Conservation (phyloP, 768 basidiomycete species). For the Leccinellum rugosiceps region DNA sequence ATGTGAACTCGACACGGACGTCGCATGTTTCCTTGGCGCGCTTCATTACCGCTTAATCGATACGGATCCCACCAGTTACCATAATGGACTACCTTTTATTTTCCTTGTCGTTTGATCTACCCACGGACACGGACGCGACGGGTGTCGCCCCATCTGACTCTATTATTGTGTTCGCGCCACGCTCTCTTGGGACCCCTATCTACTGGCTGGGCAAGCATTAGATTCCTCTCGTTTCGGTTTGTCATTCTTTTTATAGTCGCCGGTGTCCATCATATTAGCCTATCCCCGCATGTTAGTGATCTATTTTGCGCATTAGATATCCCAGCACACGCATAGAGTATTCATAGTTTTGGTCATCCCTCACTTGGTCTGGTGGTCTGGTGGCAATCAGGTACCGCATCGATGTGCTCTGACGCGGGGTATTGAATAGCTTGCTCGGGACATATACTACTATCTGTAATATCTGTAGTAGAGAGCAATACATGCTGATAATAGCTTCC, state of each 20-base stretch:
- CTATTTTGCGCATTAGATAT: constrained; percentile 24
- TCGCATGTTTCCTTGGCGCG: constrained; percentile 4
- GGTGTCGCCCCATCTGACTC: constrained; percentile 6
- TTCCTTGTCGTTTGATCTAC: constrained; percentile 8
- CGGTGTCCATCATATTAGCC: constrained; percentile 1
- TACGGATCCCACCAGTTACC: not conserved
- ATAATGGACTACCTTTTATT: not conserved
- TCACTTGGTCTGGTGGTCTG: not conserved
- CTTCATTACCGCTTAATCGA: constrained; percentile 13
- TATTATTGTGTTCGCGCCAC: constrained; percentile 1
- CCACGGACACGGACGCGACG: constrained; percentile 14
- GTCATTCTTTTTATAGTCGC: not conserved
- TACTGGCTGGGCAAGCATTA: not conserved
- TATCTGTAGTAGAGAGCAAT: not conserved
- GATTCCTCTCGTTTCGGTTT: constrained; percentile 5
- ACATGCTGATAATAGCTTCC: not conserved
- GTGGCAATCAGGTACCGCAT: not conserved
- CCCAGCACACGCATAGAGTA: constrained; percentile 17
- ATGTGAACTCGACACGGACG: constrained; percentile 54
- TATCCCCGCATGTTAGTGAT: constrained; percentile 7
- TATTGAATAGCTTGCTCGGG: not conserved
- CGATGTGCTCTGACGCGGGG: not conserved
- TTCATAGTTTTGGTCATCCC: not conserved
- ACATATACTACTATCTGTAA: not conserved
- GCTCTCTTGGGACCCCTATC: not conserved